Evolutionary conservation across 2,329 filamentous ascomycete genomes (phyloP).

Genomic region (Sporothrix brunneoviolacea): DNA sequence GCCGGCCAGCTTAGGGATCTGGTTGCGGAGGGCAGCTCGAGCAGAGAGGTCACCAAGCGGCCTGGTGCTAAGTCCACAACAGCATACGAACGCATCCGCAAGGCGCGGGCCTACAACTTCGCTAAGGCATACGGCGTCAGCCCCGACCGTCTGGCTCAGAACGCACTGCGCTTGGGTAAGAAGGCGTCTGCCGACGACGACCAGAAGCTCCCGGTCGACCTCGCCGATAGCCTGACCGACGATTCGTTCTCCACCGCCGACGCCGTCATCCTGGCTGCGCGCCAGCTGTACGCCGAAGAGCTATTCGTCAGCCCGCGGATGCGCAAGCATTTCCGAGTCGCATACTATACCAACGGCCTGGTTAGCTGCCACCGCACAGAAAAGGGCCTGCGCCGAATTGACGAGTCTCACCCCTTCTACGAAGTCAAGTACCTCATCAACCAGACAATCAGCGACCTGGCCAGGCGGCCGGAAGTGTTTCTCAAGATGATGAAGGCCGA

Average conservation of each 20-base stretch:
- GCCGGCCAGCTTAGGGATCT: constrained; percentile 76
- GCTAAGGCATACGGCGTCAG: constrained; percentile 87
- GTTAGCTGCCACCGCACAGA: constrained; percentile 88
- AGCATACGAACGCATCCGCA: constrained; percentile 78
- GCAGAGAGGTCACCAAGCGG: constrained; percentile 63
- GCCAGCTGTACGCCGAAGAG: constrained; percentile 86
- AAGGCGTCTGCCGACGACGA: constrained; percentile 83
- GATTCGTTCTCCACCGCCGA: constrained; percentile 69
- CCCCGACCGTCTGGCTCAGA: constrained; percentile 81
- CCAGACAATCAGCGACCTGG: constrained; percentile 75
- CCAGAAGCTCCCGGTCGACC: constrained; percentile 69
- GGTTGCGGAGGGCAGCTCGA: constrained; percentile 49
- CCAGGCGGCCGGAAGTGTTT: constrained; percentile 79
- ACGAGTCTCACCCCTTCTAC: constrained; percentile 92
- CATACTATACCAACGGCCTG: constrained; percentile 75
- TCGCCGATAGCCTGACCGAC: constrained; percentile 73
- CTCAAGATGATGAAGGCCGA: constrained; percentile 97
- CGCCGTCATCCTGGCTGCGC: constrained; percentile 70
- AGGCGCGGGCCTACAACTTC: constrained; percentile 70
- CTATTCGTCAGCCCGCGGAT: constrained; percentile 81
- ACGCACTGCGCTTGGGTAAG: constrained; percentile 70
- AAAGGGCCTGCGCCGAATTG: constrained; percentile 87
- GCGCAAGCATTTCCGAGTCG: constrained; percentile 75
- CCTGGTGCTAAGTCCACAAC: constrained; percentile 71
- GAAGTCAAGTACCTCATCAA: constrained; percentile 96